Conservation (phyloP, 306 rosid species). For the Prunus davidiana region DNA sequence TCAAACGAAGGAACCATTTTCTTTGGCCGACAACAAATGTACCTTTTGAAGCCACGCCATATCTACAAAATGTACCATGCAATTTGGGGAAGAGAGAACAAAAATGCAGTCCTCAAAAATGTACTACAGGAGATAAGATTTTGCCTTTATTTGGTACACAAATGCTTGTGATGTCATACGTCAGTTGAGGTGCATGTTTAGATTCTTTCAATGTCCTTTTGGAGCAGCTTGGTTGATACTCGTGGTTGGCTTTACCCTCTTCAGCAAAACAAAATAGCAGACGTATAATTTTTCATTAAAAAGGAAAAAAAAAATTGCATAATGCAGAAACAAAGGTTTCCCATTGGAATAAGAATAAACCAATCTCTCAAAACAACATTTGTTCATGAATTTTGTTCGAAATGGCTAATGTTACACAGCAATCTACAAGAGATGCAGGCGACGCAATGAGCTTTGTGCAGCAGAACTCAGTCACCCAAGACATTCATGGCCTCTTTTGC, state of each 20-base stretch:
- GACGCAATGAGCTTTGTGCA: slow-evolving; percentile 21
- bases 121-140: not conserved
- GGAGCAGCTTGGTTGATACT: not conserved
- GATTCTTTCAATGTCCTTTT: not conserved
- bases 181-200: not conserved
- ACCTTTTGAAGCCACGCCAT: not conserved
- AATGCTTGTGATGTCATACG: not conserved
- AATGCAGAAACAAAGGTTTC: slow-evolving; percentile 1
- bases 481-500: slow-evolving; percentile 32
- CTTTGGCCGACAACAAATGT: not conserved
- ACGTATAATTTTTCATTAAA: not conserved
- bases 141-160: not conserved
- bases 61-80: not conserved
- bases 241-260: not conserved
- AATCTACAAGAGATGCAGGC: slow-evolving; percentile 35
- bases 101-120: not conserved
- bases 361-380: slow-evolving; percentile 14
- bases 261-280: not conserved
- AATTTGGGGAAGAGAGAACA: not conserved
- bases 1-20: no score
- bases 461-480: slow-evolving; percentile 25
- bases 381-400: slow-evolving; percentile 30
- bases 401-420: slow-evolving; percentile 35
- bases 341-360: slow-evolving; percentile 20
- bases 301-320: no score